Conservation (phyloP, 1,284 basidiomycete species). For the Pulchroboletus neoregius region DNA sequence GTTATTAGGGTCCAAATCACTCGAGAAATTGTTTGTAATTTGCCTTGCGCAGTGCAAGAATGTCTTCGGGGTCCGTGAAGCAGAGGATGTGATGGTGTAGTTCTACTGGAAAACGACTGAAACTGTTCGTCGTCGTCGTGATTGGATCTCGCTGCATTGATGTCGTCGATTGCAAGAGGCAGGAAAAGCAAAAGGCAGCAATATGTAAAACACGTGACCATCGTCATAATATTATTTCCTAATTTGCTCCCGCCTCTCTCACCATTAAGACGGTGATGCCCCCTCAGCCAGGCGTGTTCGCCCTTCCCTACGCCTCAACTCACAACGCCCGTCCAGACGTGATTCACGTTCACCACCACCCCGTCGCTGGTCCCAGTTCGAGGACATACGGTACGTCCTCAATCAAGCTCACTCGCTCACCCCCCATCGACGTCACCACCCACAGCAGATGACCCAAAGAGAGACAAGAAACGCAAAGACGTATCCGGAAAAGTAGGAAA, state of each 20-base stretch:
- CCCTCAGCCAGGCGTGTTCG: conserved; percentile 51
- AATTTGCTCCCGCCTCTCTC: conserved; percentile 4
- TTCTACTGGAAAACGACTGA: conserved; percentile 12
- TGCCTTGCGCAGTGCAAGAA: conserved; percentile 23
- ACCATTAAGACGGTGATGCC: conserved; percentile 36
- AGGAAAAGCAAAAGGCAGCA: too few species aligned
- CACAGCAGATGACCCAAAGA: conserved; percentile 41
- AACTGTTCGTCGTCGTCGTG: neutral
- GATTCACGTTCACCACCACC: conserved; percentile 30
- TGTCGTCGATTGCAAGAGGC: too few species aligned
- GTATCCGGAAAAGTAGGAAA: conserved; percentile 63
- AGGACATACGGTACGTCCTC: conserved; percentile 37
- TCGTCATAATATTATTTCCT: conserved; percentile 24
- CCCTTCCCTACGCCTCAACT: conserved; percentile 43
- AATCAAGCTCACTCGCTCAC: neutral
- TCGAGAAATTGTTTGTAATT: neutral
- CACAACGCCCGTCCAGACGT: conserved; percentile 39
- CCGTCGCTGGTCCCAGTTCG: conserved; percentile 38
- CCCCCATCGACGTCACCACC: conserved; percentile 2
- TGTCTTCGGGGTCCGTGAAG: conserved; percentile 10
- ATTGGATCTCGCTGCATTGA: neutral
- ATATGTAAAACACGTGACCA: conserved; percentile 24
- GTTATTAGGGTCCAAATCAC: neutral
- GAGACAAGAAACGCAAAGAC: conserved; percentile 63
- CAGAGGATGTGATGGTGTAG: conserved; percentile 12